phyloP scores from a whole-genome alignment of 1,139 yeast genomes.

The Pichia sp. region DNA sequence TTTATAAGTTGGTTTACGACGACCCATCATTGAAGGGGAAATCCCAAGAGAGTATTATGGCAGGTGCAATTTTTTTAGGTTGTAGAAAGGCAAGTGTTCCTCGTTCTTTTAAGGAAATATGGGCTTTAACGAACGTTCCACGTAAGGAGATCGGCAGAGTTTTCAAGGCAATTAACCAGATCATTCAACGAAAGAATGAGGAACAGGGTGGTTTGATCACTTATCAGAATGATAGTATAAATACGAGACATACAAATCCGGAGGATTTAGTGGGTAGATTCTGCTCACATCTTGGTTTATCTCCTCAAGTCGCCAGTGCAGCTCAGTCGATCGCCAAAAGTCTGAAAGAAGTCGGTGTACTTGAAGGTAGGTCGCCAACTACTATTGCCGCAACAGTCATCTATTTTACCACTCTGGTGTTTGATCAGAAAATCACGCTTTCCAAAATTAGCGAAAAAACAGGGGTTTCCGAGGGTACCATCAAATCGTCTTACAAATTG shows the following conservation, averaged over 20 bases:
- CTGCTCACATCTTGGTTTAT: conserved; percentile 89
- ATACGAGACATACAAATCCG: conserved; percentile 86
- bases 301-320: conserved; percentile 81
- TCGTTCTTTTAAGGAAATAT: conserved; percentile 91
- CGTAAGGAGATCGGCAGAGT: conserved; percentile 90
- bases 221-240: conserved; percentile 52
- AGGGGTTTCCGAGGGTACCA: conserved; percentile 98
- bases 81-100: conserved; percentile 94
- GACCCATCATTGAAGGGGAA: conserved; percentile 85
- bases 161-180: conserved; percentile 73
- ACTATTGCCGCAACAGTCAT: conserved; percentile 98
- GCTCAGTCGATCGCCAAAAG: conserved; percentile 90
- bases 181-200: conserved; percentile 63
- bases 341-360: conserved; percentile 85
- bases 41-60: conserved; percentile 92
- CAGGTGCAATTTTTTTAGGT: conserved; percentile 91
- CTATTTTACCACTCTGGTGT: conserved; percentile 86
- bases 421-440: conserved; percentile 62
- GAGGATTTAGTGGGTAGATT: conserved; percentile 93
- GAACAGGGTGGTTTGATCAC: conserved; percentile 33
- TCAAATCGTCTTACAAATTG: conserved; percentile 84
- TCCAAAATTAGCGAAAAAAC: conserved; percentile 84
- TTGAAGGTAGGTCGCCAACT: conserved; percentile 96
- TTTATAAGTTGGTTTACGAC: conserved; percentile 86
- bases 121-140: conserved; percentile 93